A percentile compares a stretch with the other conserved stretches of the same genome.
Evolutionary conservation across 352 stramenopile species (phyloP).

Genomic region (Phytophthora pluvialis): DNA sequence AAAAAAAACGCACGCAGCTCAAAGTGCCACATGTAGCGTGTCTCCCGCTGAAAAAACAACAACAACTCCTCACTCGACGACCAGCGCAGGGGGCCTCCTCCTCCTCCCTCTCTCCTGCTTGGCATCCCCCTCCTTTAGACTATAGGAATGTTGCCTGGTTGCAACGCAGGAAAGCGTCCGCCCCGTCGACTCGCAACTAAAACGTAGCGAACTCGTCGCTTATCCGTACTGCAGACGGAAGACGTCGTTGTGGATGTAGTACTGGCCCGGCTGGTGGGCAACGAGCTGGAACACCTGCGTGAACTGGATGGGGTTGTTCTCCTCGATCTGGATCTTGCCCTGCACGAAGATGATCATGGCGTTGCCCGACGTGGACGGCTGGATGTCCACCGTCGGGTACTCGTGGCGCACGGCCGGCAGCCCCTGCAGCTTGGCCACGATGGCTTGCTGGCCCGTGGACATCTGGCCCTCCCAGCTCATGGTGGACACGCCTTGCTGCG

Average conservation of each 20-base stretch:
- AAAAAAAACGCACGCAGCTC: slow-evolving; percentile 18
- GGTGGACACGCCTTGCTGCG: slow-evolving; percentile 72
- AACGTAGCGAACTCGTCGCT: slow-evolving; percentile 24
- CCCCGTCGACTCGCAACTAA: slow-evolving; percentile 16
- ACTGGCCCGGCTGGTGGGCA: slow-evolving; percentile 90
- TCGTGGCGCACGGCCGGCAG: slow-evolving; percentile 79
- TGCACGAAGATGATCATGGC: slow-evolving; percentile 97
- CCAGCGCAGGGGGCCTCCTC: slow-evolving; percentile 2
- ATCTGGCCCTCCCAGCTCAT: slow-evolving; percentile 84
- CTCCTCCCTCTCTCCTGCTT: slow-evolving; percentile 12
- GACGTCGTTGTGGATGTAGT: slow-evolving; percentile 98
- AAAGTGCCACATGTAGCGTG: slow-evolving; percentile 32
- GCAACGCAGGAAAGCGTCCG: background rate
- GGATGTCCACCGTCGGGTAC: slow-evolving; percentile 92
- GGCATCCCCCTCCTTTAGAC: slow-evolving; percentile 9
- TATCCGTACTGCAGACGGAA: slow-evolving; percentile 98
- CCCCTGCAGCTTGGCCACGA: slow-evolving; percentile 90
- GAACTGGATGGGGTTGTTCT: slow-evolving; percentile 95
- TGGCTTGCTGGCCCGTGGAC: slow-evolving; percentile 78
- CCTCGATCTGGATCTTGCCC: slow-evolving; percentile 93
- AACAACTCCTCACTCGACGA: slow-evolving; percentile 12
- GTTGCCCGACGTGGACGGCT: slow-evolving; percentile 90
- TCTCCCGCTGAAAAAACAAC: slow-evolving; percentile 10
- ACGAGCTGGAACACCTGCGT: slow-evolving; percentile 98
- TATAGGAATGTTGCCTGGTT: slow-evolving; percentile 4